These are phyloP conservation scores for Wickerhamomyces sp. DNA, from an alignment of 1,139 yeast genomes.

Conservation along the genomic window DNA sequence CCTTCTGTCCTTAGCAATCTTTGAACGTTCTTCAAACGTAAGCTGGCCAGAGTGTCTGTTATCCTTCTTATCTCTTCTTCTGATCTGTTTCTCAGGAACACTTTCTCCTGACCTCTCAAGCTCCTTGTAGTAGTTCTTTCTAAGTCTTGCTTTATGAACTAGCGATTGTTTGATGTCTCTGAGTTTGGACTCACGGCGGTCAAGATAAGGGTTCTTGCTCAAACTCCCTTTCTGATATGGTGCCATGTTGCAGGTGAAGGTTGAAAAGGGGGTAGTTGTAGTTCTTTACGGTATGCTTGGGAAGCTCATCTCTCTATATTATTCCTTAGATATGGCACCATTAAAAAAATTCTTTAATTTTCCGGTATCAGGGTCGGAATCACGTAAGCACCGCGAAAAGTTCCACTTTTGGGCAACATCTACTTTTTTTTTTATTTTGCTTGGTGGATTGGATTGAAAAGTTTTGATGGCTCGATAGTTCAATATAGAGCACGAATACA, in stretches of 20 bases:
- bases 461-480: too few species aligned
- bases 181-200: slow-evolving; percentile 21
- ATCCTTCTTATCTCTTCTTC: slow-evolving; percentile 20
- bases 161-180: slow-evolving; percentile 61
- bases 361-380: too few species aligned
- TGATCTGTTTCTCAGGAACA: slow-evolving; percentile 33
- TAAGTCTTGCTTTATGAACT: slow-evolving; percentile 75
- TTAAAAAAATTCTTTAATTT: too few species aligned
- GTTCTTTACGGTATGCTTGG: too few species aligned
- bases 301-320: too few species aligned
- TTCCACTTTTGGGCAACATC: too few species aligned
- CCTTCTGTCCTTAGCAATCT: slow-evolving; percentile 40
- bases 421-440: too few species aligned
- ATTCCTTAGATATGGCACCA: too few species aligned
- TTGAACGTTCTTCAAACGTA: slow-evolving; percentile 41
- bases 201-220: slow-evolving; percentile 22
- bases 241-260: slow-evolving; percentile 7
- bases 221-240: slow-evolving; percentile 7
- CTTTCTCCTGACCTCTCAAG: slow-evolving; percentile 64
- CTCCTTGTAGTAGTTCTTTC: slow-evolving; percentile 77
- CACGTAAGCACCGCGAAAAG: too few species aligned
- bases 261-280: too few species aligned
- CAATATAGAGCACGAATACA: too few species aligned
- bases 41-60: slow-evolving; percentile 22
- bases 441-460: too few species aligned